These are phyloP conservation scores for Solanum infundibuliforme DNA, from an alignment of 257 asterid species.

Conservation along the genomic window DNA sequence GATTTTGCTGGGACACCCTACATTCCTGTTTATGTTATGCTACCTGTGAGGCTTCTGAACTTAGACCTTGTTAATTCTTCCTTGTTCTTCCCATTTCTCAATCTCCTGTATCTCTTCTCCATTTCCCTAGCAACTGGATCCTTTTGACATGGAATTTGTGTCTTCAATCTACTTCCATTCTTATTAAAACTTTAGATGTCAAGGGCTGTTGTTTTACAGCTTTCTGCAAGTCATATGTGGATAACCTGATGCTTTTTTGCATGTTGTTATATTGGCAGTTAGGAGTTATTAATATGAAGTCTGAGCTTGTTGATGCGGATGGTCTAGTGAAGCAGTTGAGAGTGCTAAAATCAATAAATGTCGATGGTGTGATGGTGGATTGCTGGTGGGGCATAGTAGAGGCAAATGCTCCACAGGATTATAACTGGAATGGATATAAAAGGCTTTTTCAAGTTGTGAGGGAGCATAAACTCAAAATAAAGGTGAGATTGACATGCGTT, in stretches of 20 bases:
- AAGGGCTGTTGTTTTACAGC: neutral
- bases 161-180: neutral
- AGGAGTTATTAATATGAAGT: slow-evolving; percentile 78
- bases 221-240: neutral
- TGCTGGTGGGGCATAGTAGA: slow-evolving; percentile 99
- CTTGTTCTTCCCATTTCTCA: neutral
- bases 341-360: slow-evolving; percentile 55
- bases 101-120: neutral
- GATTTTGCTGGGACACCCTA: slow-evolving; percentile 79
- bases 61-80: neutral
- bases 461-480: slow-evolving; percentile 74
- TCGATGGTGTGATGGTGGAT: slow-evolving; percentile 82
- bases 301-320: slow-evolving; percentile 85
- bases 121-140: neutral
- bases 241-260: neutral
- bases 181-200: neutral
- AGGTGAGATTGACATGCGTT: slow-evolving; percentile 36
- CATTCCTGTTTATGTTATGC: slow-evolving; percentile 86
- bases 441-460: slow-evolving; percentile 65
- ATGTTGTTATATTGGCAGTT: slow-evolving; percentile 42
- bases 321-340: slow-evolving; percentile 77
- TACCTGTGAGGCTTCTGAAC: slow-evolving; percentile 68
- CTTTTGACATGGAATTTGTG: neutral
- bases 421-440: slow-evolving; percentile 94
- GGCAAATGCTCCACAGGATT: slow-evolving; percentile 82